These are phyloP conservation scores for Angomonas ambiguus DNA, from an alignment of 208 protist species.

Conservation along the genomic window DNA sequence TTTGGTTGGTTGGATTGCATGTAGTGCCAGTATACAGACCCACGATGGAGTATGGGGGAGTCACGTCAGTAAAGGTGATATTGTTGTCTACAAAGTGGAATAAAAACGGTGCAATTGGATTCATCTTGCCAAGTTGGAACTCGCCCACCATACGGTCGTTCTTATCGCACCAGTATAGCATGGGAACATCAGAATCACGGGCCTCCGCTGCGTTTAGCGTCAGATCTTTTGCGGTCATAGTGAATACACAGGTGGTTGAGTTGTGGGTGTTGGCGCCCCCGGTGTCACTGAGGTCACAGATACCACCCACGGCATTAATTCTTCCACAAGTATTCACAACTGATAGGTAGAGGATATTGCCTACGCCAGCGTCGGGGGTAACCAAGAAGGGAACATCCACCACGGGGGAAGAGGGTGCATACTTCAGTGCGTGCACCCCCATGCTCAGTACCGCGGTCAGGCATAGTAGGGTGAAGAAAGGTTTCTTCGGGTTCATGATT, in stretches of 20 bases:
- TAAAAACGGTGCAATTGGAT: slow-evolving; percentile 26
- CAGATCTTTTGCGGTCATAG: slow-evolving; percentile 21
- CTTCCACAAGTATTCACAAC: slow-evolving; percentile 15
- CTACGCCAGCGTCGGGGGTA: slow-evolving; percentile 14
- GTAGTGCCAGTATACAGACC: slow-evolving; percentile 11
- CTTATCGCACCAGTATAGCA: slow-evolving; percentile 53
- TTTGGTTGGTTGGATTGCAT: too few relatives aligned
- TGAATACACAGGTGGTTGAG: slow-evolving; percentile 42
- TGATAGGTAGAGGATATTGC: slow-evolving; percentile 40
- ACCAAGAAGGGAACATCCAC: slow-evolving; percentile 51
- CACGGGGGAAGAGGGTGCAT: slow-evolving; percentile 27
- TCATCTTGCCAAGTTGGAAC: slow-evolving; percentile 19
- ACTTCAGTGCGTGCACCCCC: slow-evolving; percentile 15
- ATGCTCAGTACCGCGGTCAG: slow-evolving; percentile 4
- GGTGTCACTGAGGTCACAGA: too few relatives aligned
- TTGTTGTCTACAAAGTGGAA: slow-evolving; percentile 13
- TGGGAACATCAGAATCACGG: neutral
- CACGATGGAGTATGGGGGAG: slow-evolving; percentile 18
- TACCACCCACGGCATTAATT: too few relatives aligned
- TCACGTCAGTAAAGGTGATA: slow-evolving; percentile 29
- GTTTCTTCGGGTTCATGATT: too few relatives aligned
- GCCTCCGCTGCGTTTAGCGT: slow-evolving; percentile 14
- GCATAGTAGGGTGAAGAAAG: neutral
- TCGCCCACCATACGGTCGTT: too few relatives aligned
- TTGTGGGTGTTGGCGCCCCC: slow-evolving; percentile 23